Conservation (phyloP, 257 asterid genomes). For the Nicotiana otophora region DNA sequence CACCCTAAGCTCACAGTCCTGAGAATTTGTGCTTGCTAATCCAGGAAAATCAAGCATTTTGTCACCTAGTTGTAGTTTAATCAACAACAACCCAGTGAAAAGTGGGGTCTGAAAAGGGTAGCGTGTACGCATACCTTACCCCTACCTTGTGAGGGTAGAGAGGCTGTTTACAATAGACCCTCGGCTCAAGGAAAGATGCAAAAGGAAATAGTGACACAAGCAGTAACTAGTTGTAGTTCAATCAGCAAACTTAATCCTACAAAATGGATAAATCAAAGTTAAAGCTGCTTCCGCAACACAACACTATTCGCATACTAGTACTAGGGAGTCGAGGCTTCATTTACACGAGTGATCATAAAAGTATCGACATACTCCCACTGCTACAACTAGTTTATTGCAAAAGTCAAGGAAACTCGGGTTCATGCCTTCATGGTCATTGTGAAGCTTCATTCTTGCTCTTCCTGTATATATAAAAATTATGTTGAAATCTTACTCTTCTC, state of each 20-base stretch:
- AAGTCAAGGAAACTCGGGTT: not conserved
- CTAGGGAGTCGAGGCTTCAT: not conserved
- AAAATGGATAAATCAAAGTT: not conserved
- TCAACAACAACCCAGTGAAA: too few relatives aligned
- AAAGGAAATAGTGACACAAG: too few relatives aligned
- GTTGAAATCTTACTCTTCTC: constrained; percentile 19
- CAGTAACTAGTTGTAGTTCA: not conserved
- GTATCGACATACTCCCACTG: not conserved
- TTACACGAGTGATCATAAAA: not conserved
- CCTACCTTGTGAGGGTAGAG: too few relatives aligned
- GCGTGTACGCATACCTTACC: too few relatives aligned
- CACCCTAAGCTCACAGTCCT: too few relatives aligned
- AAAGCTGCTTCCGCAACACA: not conserved
- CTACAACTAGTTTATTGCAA: not conserved
- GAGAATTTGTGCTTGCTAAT: too few relatives aligned
- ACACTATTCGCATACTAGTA: not conserved
- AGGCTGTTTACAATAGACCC: too few relatives aligned
- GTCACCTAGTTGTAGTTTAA: not conserved
- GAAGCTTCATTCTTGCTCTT: not conserved
- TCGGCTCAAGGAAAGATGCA: too few relatives aligned
- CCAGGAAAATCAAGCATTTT: not conserved
- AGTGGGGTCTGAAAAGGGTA: too few relatives aligned
- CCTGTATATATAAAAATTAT: not conserved
- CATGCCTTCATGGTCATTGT: constrained; percentile 2
- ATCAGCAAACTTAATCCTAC: not conserved